Conservation (phyloP, 2,329 filamentous ascomycete genomes). For the Ascosphaera apis region DNA sequence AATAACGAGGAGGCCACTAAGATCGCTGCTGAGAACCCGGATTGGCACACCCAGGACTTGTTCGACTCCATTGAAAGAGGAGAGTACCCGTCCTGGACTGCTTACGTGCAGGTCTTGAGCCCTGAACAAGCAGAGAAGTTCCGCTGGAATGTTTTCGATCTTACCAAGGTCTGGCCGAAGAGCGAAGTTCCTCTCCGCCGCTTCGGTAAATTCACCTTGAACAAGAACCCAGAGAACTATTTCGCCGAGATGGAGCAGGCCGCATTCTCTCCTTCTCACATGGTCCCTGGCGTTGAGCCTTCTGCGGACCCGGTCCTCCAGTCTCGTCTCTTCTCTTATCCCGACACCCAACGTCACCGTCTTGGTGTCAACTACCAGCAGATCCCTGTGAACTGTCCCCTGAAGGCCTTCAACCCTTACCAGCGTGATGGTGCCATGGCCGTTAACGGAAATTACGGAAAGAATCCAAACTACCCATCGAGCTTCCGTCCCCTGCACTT, state of each 20-base stretch:
- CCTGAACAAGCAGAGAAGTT: slow-evolving; percentile 35
- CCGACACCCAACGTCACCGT: slow-evolving; percentile 42
- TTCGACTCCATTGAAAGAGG: slow-evolving; percentile 39
- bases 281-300: slow-evolving; percentile 44
- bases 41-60: slow-evolving; percentile 40
- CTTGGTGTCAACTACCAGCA: slow-evolving; percentile 42
- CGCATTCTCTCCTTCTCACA: slow-evolving; percentile 43
- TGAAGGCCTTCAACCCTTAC: slow-evolving; percentile 35
- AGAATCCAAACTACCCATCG: slow-evolving; percentile 31
- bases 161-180: slow-evolving; percentile 48
- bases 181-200: slow-evolving; percentile 35
- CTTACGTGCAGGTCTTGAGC: slow-evolving; percentile 39
- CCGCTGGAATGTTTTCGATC: slow-evolving; percentile 41
- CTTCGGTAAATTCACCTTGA: slow-evolving; percentile 40
- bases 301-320: slow-evolving; percentile 49
- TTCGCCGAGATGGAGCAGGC: slow-evolving; percentile 50
- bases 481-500: slow-evolving; percentile 16
- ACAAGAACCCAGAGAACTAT: slow-evolving; percentile 43
- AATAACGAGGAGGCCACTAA: slow-evolving; percentile 32
- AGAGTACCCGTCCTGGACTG: slow-evolving; percentile 39
- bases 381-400: slow-evolving; percentile 36
- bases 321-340: slow-evolving; percentile 46
- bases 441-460: slow-evolving; percentile 39
- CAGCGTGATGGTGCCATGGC: slow-evolving; percentile 53
- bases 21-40: slow-evolving; percentile 34